Evolutionary conservation across 2,329 filamentous ascomycete genomes (phyloP), one percentile per base, ranked within the genome.

Genomic region (Epichloe bromicola): DNA sequence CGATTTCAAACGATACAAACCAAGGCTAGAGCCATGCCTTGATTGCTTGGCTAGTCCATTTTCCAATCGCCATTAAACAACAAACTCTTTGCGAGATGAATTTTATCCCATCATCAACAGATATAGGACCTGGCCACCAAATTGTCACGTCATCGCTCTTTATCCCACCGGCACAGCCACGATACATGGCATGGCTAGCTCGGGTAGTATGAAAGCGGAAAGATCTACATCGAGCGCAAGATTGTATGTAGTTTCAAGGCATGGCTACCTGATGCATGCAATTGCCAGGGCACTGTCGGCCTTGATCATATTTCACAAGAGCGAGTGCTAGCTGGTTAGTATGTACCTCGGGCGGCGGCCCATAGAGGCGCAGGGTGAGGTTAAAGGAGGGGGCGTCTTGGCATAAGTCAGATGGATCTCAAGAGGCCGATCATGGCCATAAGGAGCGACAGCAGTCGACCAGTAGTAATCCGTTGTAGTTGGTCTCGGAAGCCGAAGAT

Each of bases 221-320:
- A 34, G 11, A 33, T 45, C 8, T 15, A 36, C 30, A 3, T 36
- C 2, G 10, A 30, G 43, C 43, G 15, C 43, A 36, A 20, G 17
- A 20, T 12, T 14, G 6, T 23, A 30, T 23, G 23, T 23, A 1
- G 23, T 40, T 34, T 19, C 23, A 38, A 49, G 30, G 3, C 37
- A 26, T 34, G 10, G 30, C 37, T 33, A 44, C 40, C 30, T 51
- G 51, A 53, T 44, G 45, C 48, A 26, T 48, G 38, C 47, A 40
- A 34, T 30, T 42, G 45, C 49, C 44, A 51, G 47, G 43, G 43
- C 46, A 36, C 34, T 26, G 36, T 47, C 46, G 37, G 45, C 48
- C 41, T 41, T 17, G 38, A 37, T 47, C 36, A 38, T 19, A 45
- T 46, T 43, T 39, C 17, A 38, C 26, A 42, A 10, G 17, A 34